Base-by-base conservation (phyloP, 2,329 filamentous ascomycete species). In the Cladosporium sp. region DNA sequence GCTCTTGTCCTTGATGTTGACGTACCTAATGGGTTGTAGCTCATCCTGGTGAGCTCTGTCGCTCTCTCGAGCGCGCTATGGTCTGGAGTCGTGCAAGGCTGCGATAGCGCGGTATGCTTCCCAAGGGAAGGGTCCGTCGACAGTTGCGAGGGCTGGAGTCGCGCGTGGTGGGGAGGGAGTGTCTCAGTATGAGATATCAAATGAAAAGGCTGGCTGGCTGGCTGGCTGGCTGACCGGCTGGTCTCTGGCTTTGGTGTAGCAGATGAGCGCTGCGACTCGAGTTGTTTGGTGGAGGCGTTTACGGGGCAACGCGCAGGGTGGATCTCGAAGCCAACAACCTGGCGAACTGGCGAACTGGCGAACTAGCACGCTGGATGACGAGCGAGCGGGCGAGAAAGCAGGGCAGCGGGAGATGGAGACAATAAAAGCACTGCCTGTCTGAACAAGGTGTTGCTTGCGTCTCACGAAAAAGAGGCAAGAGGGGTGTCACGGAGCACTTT, bases 21-120 rank as follows among this genome's bases (percentile, higher is more conserved):
- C 63, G 63, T 60, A 65, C 63, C 63, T 50, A 65, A 40, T 44
- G 55, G 63, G 23, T 65, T 65, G 63, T 65, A 65, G 63, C 63
- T 65, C 63, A 65, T 65, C 44, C 37, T 60, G 55, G 26, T 56
- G 29, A 26, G 44, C 18, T 55, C 28, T 55, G 28, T 55, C 52
- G 52, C 52, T 33, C 18, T 21, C 1, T 55, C 12, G 52, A 33
- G 28, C 16, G 28, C 18, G 52, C 52, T 55, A 29, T n/a, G 7
- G 12, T 55, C 29, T 29, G 28, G 52, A 55, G 52, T 29, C 29
- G 52, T 55, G 52, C 52, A 31, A 55, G 8, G 40, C 40, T 55
- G 28, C 29, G 28, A 33, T 31, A 31, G 52, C 52, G 52, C 52
- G 29, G 31, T 33, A 31, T 18, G 52, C 52, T 55, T 12, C 52